A percentile compares a stretch with the other conserved stretches of the same genome.
Conservation (phyloP, 768 basidiomycete genomes). For the Termitomyces sp. region DNA sequence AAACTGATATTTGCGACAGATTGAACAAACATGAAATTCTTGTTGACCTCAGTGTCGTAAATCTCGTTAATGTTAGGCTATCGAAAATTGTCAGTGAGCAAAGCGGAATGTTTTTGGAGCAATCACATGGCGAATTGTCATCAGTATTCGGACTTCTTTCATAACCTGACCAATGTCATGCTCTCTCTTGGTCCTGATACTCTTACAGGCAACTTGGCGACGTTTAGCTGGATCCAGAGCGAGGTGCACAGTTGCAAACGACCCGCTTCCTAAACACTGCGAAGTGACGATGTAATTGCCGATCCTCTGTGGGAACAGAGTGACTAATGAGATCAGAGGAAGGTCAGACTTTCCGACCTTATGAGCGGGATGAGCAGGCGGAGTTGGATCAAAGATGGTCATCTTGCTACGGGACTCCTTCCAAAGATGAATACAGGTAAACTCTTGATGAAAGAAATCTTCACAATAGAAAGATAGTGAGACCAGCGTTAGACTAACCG, state of each 20-base stretch:
- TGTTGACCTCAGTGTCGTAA: conserved; percentile 62
- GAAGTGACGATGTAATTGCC: conserved; percentile 72
- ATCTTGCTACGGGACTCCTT: conserved; percentile 50
- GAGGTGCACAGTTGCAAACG: conserved; percentile 80
- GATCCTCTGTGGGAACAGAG: conserved; percentile 34
- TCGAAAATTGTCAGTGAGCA: not conserved
- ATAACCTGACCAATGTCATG: conserved; percentile 59
- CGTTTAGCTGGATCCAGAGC: conserved; percentile 62
- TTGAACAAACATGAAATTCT: conserved; percentile 51
- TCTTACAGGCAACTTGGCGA: conserved; percentile 83
- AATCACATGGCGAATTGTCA: conserved; percentile 67
- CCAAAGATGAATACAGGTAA: conserved; percentile 61
- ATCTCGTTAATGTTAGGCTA: conserved; percentile 84
- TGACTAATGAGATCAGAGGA: not conserved
- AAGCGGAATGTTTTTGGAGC: not conserved
- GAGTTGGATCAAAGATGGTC: conserved; percentile 60
- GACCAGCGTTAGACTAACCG: conserved; percentile 31
- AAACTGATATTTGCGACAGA: not conserved
- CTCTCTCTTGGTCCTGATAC: conserved; percentile 61
- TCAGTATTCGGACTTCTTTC: conserved; percentile 78
- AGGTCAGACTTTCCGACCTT: conserved; percentile 37
- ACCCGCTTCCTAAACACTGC: conserved; percentile 76
- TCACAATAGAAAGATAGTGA: not conserved
- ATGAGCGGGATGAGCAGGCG: conserved; percentile 47
- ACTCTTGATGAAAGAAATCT: conserved; percentile 37